Conservation (phyloP, 169 alveolate species). For the Perkinsus olseni region DNA sequence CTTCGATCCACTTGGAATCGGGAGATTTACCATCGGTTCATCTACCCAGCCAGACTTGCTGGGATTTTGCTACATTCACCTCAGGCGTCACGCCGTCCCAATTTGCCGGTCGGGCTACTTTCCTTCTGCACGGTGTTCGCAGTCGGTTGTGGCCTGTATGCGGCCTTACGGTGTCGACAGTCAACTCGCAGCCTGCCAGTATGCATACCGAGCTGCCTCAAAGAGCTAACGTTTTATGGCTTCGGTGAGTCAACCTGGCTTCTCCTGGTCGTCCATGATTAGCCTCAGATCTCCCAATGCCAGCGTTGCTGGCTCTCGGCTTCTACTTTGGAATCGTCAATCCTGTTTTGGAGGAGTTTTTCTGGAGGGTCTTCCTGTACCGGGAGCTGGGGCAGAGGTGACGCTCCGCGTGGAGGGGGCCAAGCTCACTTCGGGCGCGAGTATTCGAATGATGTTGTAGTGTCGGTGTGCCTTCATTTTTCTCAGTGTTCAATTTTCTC, state of each 20-base stretch:
- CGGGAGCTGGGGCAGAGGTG: constrained; percentile 10
- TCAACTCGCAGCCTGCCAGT: not conserved
- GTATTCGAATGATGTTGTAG: too few species aligned
- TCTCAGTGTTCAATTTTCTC: too few species aligned
- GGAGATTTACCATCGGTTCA: not conserved
- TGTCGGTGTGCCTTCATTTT: too few species aligned
- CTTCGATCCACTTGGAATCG: not conserved
- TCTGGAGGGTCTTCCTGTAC: constrained; percentile 24
- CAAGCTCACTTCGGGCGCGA: too few species aligned
- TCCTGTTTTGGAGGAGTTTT: constrained; percentile 12
- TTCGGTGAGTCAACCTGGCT: not conserved
- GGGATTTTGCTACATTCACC: too few species aligned
- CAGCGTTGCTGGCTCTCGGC: not conserved
- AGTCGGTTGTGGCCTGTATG: not conserved
- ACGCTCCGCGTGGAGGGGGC: too few species aligned
- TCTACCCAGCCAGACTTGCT: not conserved
- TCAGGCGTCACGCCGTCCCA: not conserved
- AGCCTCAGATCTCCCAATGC: constrained; percentile 8
- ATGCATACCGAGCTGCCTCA: not conserved
- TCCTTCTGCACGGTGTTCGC: not conserved
- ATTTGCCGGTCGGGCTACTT: not conserved
- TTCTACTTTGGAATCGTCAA: constrained; percentile 5
- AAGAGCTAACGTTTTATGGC: not conserved
- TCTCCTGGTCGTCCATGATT: not conserved
- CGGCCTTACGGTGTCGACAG: not conserved